Base-by-base conservation (phyloP, 352 stramenopile genomes). In the Phytopythium sindhum region DNA sequence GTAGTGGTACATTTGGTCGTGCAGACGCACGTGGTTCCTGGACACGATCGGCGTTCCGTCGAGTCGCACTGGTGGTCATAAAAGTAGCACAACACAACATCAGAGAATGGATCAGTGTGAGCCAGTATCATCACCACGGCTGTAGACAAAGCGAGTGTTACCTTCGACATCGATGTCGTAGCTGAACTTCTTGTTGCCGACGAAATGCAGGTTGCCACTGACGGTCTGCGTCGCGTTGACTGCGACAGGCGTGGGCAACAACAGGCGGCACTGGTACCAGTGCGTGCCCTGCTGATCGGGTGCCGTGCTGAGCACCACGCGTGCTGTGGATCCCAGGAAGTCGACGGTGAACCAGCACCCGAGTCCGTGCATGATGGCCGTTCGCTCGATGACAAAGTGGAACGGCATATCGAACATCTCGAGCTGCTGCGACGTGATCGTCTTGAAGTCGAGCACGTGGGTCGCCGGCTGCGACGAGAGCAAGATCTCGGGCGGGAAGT, bases 311-410 rank as follows among this genome's bases (percentile, higher is more conserved):
- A 98, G 81, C 52, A 93, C 81, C 10, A 98, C 80, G 8, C 77
- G 74, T 11, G 86, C 70, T 29, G 82, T 80, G 19, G 81, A 92
- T 4, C 96, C 97, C 44, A 89, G 79, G 66, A 99, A 99, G 70
- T 99, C 95, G 29, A 98, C 90, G 6, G 96, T 98, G 76, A 99
- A 99, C 98, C 98, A 99, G 66, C 97, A 98, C 24, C 96, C 97
- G 53, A 99, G 88, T 7, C 97, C 98, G 73, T 98, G 97, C 63
- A 99, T 84, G 45, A 98, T 91, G 7, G 91, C 91, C 63, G 95
- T 98, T 29, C 85, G 88, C 33, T 89, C 88, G 24, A 98, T 86
- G 17, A 76, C 64, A 65, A 98, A 97, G 17, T 69, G 67, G 64
- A 98, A 97, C 17, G 90, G 93, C 28, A 99, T 93, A 53, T 92